Percentiles rank a stretch among this genome's conserved stretches.
Conservation (phyloP, 1,284 basidiomycete species). For the Apiotrichum laibachii region DNA sequence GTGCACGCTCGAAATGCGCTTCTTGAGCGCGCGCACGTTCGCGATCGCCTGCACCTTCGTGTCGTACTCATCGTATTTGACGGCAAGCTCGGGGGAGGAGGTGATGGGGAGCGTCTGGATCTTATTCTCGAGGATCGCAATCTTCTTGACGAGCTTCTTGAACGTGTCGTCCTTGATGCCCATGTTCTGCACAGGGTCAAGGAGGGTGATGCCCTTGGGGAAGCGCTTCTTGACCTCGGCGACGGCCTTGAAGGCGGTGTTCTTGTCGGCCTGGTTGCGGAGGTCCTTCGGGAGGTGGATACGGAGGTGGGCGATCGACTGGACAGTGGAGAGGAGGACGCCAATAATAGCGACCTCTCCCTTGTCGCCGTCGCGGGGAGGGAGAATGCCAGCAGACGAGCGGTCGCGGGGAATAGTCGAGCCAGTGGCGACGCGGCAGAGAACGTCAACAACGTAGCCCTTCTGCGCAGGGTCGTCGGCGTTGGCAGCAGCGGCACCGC, state of each 20-base stretch:
- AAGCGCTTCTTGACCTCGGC: constrained; percentile 85
- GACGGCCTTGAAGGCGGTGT: constrained; percentile 85
- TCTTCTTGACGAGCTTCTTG: constrained; percentile 85
- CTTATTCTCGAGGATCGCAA: constrained; percentile 76
- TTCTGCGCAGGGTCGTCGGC: constrained; percentile 74
- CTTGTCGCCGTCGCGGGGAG: constrained; percentile 67
- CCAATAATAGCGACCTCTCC: constrained; percentile 85
- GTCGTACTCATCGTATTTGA: constrained; percentile 74
- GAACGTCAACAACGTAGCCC: constrained; percentile 91
- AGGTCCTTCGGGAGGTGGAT: constrained; percentile 89
- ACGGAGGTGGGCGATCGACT: constrained; percentile 81
- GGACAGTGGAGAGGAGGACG: constrained; percentile 80
- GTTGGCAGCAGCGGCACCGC: constrained; percentile 31
- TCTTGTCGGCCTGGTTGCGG: constrained; percentile 68
- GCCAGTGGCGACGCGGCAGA: constrained; percentile 74
- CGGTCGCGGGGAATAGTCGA: constrained; percentile 65
- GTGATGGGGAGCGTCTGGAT: constrained; percentile 73
- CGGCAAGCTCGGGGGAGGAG: constrained; percentile 68
- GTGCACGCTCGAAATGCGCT: constrained; percentile 81
- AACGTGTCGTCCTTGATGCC: constrained; percentile 93
- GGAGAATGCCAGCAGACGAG: constrained; percentile 63
- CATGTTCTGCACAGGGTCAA: constrained; percentile 96
- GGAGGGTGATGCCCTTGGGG: constrained; percentile 76
- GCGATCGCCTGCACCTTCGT: constrained; percentile 71
- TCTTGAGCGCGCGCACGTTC: constrained; percentile 72